phyloP scores from a whole-genome alignment of 805 yeast species.

The Ogataea degrootiae region DNA sequence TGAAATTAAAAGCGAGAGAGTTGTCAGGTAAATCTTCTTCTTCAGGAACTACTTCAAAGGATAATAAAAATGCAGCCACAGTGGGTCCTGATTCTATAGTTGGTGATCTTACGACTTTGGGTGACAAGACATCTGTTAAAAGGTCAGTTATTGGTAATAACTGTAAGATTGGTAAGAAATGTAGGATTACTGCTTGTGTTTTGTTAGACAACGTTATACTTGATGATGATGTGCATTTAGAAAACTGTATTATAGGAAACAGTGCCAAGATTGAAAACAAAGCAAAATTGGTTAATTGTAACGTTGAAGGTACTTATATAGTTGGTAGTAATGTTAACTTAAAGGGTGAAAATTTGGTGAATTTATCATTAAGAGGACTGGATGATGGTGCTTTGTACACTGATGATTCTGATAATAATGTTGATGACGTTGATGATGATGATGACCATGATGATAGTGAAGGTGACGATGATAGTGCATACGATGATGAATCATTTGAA shows the following conservation, averaged over 20 bases:
- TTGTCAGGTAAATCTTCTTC: slow-evolving; percentile 12
- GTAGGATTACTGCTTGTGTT: slow-evolving; percentile 84
- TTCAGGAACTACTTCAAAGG: neutral
- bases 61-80: slow-evolving; percentile 52
- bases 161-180: slow-evolving; percentile 77
- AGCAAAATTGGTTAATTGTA: slow-evolving; percentile 69
- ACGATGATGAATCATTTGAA: slow-evolving; percentile 61
- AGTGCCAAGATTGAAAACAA: slow-evolving; percentile 60
- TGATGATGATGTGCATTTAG: slow-evolving; percentile 74
- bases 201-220: slow-evolving; percentile 64
- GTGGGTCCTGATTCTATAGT: slow-evolving; percentile 85
- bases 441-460: slow-evolving; percentile 23
- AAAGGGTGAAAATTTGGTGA: slow-evolving; percentile 37
- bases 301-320: slow-evolving; percentile 73
- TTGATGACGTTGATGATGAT: slow-evolving; percentile 18
- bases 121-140: slow-evolving; percentile 83
- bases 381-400: slow-evolving; percentile 22
- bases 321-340: slow-evolving; percentile 51
- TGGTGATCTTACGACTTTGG: slow-evolving; percentile 62
- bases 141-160: slow-evolving; percentile 73
- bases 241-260: slow-evolving; percentile 83
- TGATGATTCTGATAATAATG: slow-evolving; percentile 8
- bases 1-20: slow-evolving; percentile 57
- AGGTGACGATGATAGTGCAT: slow-evolving; percentile 43
- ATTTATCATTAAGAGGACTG: slow-evolving; percentile 30